Conservation (phyloP, 2,329 filamentous ascomycete species). For the Trichophyton benhamiae region DNA sequence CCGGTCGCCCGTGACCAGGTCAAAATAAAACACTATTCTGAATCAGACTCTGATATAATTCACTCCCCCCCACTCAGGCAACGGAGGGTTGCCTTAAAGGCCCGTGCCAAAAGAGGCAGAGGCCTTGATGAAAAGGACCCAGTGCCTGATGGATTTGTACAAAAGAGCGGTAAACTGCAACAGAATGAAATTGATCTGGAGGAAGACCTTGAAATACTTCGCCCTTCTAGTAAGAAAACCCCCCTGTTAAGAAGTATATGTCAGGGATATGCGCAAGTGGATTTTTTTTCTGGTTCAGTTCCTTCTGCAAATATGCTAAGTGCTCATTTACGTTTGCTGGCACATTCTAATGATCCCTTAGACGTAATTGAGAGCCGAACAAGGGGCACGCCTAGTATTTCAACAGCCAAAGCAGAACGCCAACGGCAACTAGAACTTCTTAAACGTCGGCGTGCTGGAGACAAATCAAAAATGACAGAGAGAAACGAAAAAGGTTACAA, state of each 20-base stretch:
- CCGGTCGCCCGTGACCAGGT: constrained; percentile 12
- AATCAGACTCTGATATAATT: constrained; percentile 20
- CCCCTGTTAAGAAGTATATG: not conserved
- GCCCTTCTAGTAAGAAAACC: constrained; percentile 28
- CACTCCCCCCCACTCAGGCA: constrained; percentile 21
- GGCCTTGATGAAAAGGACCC: not conserved
- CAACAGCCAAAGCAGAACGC: constrained; percentile 27
- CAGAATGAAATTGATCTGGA: constrained; percentile 31
- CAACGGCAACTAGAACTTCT: constrained; percentile 33
- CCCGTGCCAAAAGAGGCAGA: not conserved
- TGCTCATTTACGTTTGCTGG: not conserved
- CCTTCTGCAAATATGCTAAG: not conserved
- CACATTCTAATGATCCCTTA: constrained; percentile 15
- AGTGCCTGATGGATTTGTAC: not conserved
- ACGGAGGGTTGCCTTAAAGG: constrained; percentile 12
- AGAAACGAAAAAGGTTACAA: not conserved
- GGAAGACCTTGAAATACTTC: constrained; percentile 35
- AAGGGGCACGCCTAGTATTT: constrained; percentile 29
- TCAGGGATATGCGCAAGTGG: not conserved
- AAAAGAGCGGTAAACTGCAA: constrained; percentile 6
- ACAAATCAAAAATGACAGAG: constrained; percentile 12
- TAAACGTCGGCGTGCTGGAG: constrained; percentile 32
- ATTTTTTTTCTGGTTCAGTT: not conserved
- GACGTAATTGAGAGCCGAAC: constrained; percentile 30
- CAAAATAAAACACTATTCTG: constrained; percentile 18